Conservation (phyloP, 306 rosid genomes). For the Herpetospermum pedunculosum region DNA sequence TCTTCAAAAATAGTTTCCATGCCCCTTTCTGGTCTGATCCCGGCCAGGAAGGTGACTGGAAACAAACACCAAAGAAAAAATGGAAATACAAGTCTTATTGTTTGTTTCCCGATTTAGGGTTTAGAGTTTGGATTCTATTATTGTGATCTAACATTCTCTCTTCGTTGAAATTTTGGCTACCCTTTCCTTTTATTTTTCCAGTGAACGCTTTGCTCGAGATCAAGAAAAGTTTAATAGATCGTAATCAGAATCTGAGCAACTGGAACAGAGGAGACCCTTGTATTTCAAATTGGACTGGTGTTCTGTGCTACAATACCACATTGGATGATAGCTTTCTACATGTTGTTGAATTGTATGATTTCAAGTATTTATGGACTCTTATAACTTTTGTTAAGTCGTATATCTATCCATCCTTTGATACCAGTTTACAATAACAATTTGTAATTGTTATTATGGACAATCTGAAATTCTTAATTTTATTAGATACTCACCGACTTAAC, state of each 20-base stretch:
- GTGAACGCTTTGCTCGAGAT: conserved; percentile 60
- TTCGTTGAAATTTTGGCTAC: conserved; percentile 12
- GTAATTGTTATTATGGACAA: background rate
- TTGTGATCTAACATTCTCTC: background rate
- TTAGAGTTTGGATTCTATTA: too few species aligned
- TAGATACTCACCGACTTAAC: background rate
- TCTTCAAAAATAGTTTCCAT: too few species aligned
- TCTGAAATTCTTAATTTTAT: background rate
- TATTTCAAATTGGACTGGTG: conserved; percentile 60
- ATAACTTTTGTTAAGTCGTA: background rate
- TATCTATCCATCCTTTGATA: background rate
- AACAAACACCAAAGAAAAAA: too few species aligned
- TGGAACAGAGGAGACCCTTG: conserved; percentile 87
- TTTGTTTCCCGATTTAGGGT: background rate
- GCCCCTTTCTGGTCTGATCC: too few species aligned
- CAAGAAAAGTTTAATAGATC: conserved; percentile 44
- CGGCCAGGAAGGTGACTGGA: too few species aligned
- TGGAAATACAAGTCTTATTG: too few species aligned
- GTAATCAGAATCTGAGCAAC: conserved; percentile 55
- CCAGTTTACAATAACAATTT: background rate
- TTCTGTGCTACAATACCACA: conserved; percentile 49
- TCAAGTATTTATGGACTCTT: conserved; percentile 8
- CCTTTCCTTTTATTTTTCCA: conserved; percentile 31
- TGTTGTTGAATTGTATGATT: conserved; percentile 59
- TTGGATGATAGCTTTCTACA: conserved; percentile 54